A percentile compares a stretch with the other conserved stretches of the same genome.
Evolutionary conservation across 2,329 filamentous ascomycete species (phyloP).

Genomic region (Raffaelea albimanens): DNA sequence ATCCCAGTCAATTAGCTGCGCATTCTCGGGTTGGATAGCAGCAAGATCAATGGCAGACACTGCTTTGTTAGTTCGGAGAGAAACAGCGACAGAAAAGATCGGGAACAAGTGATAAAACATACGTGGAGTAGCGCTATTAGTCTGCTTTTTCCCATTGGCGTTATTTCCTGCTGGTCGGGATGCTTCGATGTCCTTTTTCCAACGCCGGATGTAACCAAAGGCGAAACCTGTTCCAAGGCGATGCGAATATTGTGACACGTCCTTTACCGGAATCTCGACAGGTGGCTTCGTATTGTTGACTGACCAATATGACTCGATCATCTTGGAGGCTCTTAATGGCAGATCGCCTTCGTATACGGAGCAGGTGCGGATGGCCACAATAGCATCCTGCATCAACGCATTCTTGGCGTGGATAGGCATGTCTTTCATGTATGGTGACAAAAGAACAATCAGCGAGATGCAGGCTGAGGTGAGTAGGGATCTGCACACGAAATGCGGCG

Average conservation of each 20-base stretch:
- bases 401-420: slow-evolving; percentile 17
- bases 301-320: slow-evolving; percentile 41
- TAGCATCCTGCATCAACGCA: slow-evolving; percentile 20
- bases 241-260: slow-evolving; percentile 31
- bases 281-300: slow-evolving; percentile 27
- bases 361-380: slow-evolving; percentile 29
- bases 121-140: slow-evolving; percentile 8
- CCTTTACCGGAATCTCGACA: slow-evolving; percentile 24
- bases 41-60: slow-evolving; percentile 9
- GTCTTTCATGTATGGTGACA: slow-evolving; percentile 32
- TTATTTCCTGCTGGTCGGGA: slow-evolving; percentile 23
- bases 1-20: slow-evolving; percentile 40
- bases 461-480: slow-evolving; percentile 34
- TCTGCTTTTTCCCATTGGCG: slow-evolving; percentile 8
- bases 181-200: slow-evolving; percentile 31
- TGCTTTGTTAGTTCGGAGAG: not conserved
- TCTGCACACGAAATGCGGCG: slow-evolving; percentile 40
- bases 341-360: slow-evolving; percentile 40
- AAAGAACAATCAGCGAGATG: slow-evolving; percentile 34
- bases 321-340: slow-evolving; percentile 31
- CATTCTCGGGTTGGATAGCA: slow-evolving; percentile 9
- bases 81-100: not conserved
- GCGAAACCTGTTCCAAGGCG: slow-evolving; percentile 39
- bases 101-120: not conserved
- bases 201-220: slow-evolving; percentile 39